These are phyloP conservation scores for Apiospora saccharicola DNA, from an alignment of 2,329 filamentous ascomycete genomes.

Conservation along the genomic window DNA sequence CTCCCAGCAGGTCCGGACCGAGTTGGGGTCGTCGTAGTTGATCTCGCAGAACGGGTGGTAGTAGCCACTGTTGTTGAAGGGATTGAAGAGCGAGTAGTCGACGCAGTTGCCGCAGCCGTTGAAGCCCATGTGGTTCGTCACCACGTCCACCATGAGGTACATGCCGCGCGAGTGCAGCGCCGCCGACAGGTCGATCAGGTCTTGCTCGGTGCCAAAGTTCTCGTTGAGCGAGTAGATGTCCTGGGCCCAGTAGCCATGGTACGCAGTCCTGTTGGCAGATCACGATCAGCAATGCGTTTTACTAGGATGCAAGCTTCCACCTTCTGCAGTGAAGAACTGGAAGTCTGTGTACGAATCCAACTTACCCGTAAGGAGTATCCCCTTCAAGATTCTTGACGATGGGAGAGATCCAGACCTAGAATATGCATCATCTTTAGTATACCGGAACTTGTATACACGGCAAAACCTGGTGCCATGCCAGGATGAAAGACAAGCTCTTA, in stretches of 20 bases:
- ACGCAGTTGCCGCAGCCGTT: slow-evolving; percentile 53
- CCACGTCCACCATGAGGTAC: slow-evolving; percentile 69
- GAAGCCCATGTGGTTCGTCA: slow-evolving; percentile 65
- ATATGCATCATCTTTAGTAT: background rate
- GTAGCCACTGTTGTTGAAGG: slow-evolving; percentile 61
- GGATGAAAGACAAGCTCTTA: background rate
- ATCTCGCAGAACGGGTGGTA: slow-evolving; percentile 63
- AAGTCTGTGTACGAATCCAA: background rate
- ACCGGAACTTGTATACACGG: background rate
- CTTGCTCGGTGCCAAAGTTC: slow-evolving; percentile 65
- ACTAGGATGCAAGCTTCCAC: background rate
- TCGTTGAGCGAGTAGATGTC: slow-evolving; percentile 63
- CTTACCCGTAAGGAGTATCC: slow-evolving; percentile 48
- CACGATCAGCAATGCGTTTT: background rate
- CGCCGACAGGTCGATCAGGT: slow-evolving; percentile 56
- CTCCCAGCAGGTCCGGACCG: slow-evolving; percentile 55
- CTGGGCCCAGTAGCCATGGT: slow-evolving; percentile 61
- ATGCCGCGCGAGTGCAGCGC: slow-evolving; percentile 62
- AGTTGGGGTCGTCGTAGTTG: slow-evolving; percentile 56
- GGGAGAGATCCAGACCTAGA: slow-evolving; percentile 52
- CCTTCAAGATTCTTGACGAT: slow-evolving; percentile 50
- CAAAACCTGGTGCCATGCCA: background rate
- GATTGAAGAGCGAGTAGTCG: slow-evolving; percentile 61
- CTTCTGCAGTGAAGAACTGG: background rate
- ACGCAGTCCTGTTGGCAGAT: slow-evolving; percentile 43